These are phyloP conservation scores for Cryptococcus sp. DNA, from an alignment of 1,284 basidiomycete species.

Conservation along the genomic window DNA sequence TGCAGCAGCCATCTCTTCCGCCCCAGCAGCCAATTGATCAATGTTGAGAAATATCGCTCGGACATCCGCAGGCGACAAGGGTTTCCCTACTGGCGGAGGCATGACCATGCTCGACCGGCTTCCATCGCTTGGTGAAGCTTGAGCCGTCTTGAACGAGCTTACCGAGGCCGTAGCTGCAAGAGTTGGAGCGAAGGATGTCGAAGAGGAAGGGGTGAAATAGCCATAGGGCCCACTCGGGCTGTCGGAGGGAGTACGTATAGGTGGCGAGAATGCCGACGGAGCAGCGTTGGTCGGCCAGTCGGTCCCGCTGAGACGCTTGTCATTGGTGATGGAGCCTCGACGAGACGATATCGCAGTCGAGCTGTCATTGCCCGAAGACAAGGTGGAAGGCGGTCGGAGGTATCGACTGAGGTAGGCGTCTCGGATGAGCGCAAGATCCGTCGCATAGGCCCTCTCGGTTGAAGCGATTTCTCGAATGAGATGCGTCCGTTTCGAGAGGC, in stretches of 20 bases:
- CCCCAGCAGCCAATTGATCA: slow-evolving; percentile 63
- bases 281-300: neutral
- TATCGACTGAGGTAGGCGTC: slow-evolving; percentile 63
- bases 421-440: slow-evolving; percentile 75
- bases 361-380: slow-evolving; percentile 10
- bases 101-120: slow-evolving; percentile 3
- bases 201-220: slow-evolving; percentile 8
- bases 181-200: no score
- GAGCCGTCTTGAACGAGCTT: slow-evolving; percentile 8
- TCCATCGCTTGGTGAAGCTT: slow-evolving; percentile 5
- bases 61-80: slow-evolving; percentile 66
- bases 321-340: neutral
- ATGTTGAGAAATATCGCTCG: slow-evolving; percentile 75
- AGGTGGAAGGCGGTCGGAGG: slow-evolving; percentile 2
- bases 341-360: neutral
- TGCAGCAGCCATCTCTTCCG: slow-evolving; percentile 56
- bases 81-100: slow-evolving; percentile 35
- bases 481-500: slow-evolving; percentile 66
- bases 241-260: neutral
- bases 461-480: slow-evolving; percentile 75
- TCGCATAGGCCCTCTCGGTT: slow-evolving; percentile 81
- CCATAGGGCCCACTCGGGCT: neutral
- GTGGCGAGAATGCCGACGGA: neutral
- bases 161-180: slow-evolving; percentile 1
- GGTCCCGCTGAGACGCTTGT: neutral